These are phyloP conservation scores for Dalbergia cultrata DNA, from an alignment of 306 rosid species.

Conservation along the genomic window DNA sequence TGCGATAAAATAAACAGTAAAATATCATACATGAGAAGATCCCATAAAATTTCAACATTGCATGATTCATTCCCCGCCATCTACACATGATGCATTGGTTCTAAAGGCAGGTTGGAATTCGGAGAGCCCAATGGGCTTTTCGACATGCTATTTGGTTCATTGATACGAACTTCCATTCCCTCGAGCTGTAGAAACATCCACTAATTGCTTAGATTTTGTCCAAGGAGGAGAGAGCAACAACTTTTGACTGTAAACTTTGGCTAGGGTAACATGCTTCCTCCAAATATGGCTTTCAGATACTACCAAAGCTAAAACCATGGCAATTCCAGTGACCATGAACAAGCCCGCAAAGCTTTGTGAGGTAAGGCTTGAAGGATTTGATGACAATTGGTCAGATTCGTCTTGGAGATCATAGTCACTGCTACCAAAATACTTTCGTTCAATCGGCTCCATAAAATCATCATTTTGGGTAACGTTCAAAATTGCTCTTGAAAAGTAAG, in stretches of 20 bases:
- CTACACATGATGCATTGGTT: no score
- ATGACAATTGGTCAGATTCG: neutral
- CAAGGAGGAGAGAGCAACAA: neutral
- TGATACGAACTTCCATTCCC: neutral
- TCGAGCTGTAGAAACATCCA: neutral
- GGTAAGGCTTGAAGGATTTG: slow-evolving; percentile 12
- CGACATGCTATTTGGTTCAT: neutral
- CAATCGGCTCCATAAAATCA: neutral
- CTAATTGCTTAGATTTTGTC: neutral
- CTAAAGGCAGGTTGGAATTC: no score
- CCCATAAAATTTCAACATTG: no score
- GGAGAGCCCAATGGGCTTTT: no score
- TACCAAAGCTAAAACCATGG: slow-evolving; percentile 9
- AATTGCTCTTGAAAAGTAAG: slow-evolving; percentile 34
- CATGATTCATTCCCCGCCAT: no score
- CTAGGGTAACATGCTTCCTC: neutral
- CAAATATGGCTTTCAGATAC: slow-evolving; percentile 26
- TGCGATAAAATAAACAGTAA: no score
- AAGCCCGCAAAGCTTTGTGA: slow-evolving; percentile 35
- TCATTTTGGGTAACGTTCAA: neutral
- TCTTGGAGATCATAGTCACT: neutral
- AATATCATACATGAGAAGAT: no score
- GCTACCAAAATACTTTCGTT: slow-evolving; percentile 21
- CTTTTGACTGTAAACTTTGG: neutral
- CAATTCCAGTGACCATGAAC: slow-evolving; percentile 34